Base-by-base conservation (phyloP, 2,329 filamentous ascomycete genomes). In the Monilinia aucupariae region DNA sequence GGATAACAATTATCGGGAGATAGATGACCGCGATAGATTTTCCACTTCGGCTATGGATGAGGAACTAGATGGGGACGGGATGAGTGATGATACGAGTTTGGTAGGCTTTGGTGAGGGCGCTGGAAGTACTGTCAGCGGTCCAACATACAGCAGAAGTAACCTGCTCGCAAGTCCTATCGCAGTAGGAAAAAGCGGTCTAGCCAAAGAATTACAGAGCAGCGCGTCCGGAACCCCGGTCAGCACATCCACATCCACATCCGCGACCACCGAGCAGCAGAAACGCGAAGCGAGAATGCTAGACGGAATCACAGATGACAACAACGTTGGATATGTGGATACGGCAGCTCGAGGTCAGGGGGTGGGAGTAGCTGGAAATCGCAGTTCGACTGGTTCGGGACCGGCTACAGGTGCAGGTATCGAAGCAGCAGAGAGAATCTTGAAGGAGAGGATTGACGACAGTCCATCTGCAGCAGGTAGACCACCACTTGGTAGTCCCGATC, bases 91-190 rank as follows among this genome's bases (percentile, higher is more conserved):
- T 59, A 90, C 88, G 2, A 93, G 89, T 66, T 81, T 97, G 7
- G 93, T 97, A 12, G 93, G 89, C 0, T 97, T 97, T 70, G 93
- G 93, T 56, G 92, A 97, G 75, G 93, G 92, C 41, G 92, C 93
- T 12, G 90, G 88, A 69, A 91, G 89, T 74, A 91, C 91, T 6
- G 87, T 92, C 63, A 91, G 87, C 64, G 91, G 91, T 0, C 90
- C 90, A 47, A 89, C 89, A 72, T 82, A 89, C 76, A 79, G 83
- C 75, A 76, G 67, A 79, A 78, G 68, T 77, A 72, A 66, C 76
- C 69, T 68, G 48, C 62, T 64, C n/a, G 64, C 73, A 64, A 75
- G 77, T 69, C 73, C 76, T 0, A 43, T 45, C 13, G 72, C 74
- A 17, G 68, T 74, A 17, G 74, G 68, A 60, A 74, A 74, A 41